These are phyloP conservation scores for Metschnikowia aberdeeniae DNA, from an alignment of 805 yeast genomes.

Conservation along the genomic window DNA sequence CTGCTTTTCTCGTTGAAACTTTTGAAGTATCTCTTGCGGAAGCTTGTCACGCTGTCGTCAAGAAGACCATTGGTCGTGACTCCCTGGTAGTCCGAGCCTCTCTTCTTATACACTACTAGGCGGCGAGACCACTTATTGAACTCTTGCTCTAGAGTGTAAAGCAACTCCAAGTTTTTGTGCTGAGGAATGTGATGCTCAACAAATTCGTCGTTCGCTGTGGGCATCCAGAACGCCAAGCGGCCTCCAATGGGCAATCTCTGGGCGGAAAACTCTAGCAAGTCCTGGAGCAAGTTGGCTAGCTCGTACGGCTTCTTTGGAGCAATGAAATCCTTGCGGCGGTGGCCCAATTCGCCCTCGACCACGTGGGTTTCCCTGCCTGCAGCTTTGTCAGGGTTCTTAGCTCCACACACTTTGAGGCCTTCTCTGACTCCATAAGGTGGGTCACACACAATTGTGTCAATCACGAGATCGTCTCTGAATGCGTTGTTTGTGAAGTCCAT, in stretches of 20 bases:
- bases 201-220: slow-evolving; percentile 86
- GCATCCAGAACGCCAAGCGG: slow-evolving; percentile 95
- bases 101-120: slow-evolving; percentile 71
- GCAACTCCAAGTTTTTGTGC: slow-evolving; percentile 66
- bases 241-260: slow-evolving; percentile 69
- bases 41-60: slow-evolving; percentile 46
- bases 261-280: slow-evolving; percentile 69
- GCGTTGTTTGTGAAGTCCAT: slow-evolving; percentile 96
- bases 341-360: slow-evolving; percentile 80
- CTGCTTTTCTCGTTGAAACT: slow-evolving; percentile 50
- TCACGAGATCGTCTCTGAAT: slow-evolving; percentile 52
- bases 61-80: slow-evolving; percentile 41
- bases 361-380: slow-evolving; percentile 67
- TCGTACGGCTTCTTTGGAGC: slow-evolving; percentile 92
- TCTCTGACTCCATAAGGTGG: slow-evolving; percentile 98
- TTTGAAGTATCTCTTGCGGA: slow-evolving; percentile 72
- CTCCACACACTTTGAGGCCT: slow-evolving; percentile 90
- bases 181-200: slow-evolving; percentile 68
- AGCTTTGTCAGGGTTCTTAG: slow-evolving; percentile 61
- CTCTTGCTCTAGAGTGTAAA: slow-evolving; percentile 76
- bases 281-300: slow-evolving; percentile 71
- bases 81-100: slow-evolving; percentile 50
- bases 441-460: slow-evolving; percentile 88
- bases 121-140: slow-evolving; percentile 94
- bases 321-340: slow-evolving; percentile 72